These are phyloP conservation scores for Penicillium vulpinum DNA, from an alignment of 2,329 filamentous ascomycete genomes.

Conservation along the genomic window DNA sequence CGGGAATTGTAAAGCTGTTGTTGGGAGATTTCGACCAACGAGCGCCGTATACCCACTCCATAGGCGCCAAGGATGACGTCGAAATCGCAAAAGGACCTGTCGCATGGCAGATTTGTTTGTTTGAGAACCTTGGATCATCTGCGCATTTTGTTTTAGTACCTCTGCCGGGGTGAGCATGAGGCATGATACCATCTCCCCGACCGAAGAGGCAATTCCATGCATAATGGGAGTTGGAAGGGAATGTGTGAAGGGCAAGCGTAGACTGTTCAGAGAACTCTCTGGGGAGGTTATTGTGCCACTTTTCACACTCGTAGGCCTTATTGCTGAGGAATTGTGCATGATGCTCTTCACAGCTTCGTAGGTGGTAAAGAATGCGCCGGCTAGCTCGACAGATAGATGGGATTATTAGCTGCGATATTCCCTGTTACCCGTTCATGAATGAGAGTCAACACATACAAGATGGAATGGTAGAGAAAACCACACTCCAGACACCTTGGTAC, in stretches of 20 bases:
- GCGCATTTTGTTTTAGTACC: conserved; percentile 90
- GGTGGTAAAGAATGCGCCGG: conserved; percentile 85
- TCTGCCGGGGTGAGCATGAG: conserved; percentile 85
- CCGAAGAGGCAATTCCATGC: conserved; percentile 70
- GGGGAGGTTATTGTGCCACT: background rate
- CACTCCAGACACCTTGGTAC: conserved; percentile 84
- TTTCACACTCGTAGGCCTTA: conserved; percentile 4
- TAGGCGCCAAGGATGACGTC: conserved; percentile 54
- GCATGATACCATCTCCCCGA: conserved; percentile 81
- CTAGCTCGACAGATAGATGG: conserved; percentile 43
- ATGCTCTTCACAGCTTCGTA: conserved; percentile 75
- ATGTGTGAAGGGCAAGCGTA: conserved; percentile 30
- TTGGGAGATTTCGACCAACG: conserved; percentile 78
- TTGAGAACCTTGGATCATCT: conserved; percentile 63
- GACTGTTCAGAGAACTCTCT: background rate
- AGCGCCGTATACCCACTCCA: conserved; percentile 78
- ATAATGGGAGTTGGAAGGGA: conserved; percentile 67
- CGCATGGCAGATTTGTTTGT: conserved; percentile 50
- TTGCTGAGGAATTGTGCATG: conserved; percentile 54
- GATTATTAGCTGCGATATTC: background rate
- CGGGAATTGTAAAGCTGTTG: conserved; percentile 85
- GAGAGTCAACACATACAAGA: conserved; percentile 57
- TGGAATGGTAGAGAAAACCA: conserved; percentile 85
- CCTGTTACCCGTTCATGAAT: background rate
- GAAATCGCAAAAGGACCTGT: conserved; percentile 59